Base-by-base conservation (phyloP, 1,284 basidiomycete genomes). In the Cryptococcus neoformans region DNA sequence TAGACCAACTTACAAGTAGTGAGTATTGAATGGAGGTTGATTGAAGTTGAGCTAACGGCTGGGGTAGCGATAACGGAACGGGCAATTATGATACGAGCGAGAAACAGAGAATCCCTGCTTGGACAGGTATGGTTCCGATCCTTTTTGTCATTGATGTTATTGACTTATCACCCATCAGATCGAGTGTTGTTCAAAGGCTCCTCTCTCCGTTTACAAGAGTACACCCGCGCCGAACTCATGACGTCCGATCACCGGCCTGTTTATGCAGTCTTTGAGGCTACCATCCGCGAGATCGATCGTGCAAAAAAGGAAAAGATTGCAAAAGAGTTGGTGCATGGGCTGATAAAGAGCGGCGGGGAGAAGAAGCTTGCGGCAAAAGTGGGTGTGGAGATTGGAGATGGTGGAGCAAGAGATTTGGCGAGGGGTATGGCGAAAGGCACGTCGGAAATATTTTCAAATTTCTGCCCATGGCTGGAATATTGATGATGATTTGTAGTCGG, bases 161-260 rank as follows among this genome's bases (percentile, higher is more conserved):
- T 39, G 14, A 28, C 49, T 51, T 37, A 53, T 44, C 21, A 52
- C 49, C 17, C 44, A 49, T 45, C 65, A 91, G 93, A 97, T 79
- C 88, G 93, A n/a, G 85, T 99, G 12, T 75, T 99, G 51, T 96
- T 87, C 80, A 85, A 85, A 60, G 92, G 92, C 8, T 68, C 72
- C 44, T 79, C 81, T 34, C 54, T 70, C 4, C 50, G 63, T 8
- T 59, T 73, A 35, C 64, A 71, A 39, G 64, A 67, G 2, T 84
- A 84, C 61, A 59, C 70, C 36, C 73, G 92, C 56, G 88, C 91
- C 16, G 90, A 95, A 64, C 79, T 99, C 59, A 83, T 82, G 68
- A 86, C 89, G 2, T 97, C 93, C 9, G 96, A 99, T 78, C 96
- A 99, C 74, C 86, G 89, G 65, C 96, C 96, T 68, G 94, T 99